Base-by-base conservation (phyloP, 2,329 filamentous ascomycete genomes). In the Fusarium continuum region DNA sequence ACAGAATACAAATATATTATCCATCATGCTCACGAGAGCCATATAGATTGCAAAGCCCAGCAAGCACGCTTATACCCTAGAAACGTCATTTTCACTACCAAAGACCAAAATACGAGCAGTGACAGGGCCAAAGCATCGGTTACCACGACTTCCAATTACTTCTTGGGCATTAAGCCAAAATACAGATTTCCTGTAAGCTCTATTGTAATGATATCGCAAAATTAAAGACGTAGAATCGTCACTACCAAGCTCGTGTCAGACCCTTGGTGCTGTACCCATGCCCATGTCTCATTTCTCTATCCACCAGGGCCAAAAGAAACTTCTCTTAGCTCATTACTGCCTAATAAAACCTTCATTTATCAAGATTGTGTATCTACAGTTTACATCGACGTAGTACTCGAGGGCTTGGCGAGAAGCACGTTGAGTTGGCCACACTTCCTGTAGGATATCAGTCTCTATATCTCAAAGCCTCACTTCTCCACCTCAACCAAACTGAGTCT, bases 231-330 rank as follows among this genome's bases (percentile, higher is more conserved):
- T 8, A 36, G 13, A 22, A n/a, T 35, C 29, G 11, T 19, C 26
- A 29, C 55, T 44, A 17, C n/a, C 3, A 14, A 32, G 22, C 48
- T 35, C 41, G 57, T 61, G 39, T 34, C 19, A 31, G 19, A 55
- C 39, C 57, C 57, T 41, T 61, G 57, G 44, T 38, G 34, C 55
- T 20, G 43, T 28, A 41, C n/a, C 43, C 47, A 36, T 61, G 35
- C 17, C 23, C n/a, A 55, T 53, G 31, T 17, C 17, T 35, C 16
- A 25, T 6, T n/a, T 25, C 20, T 35, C 17, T 32, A 31, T 53
- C 13, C 17, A 38, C 32, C 26, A 48, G 14, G 49, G 14, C 17
- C 14, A 5, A 22, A 34, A 25, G 34, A 53, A 40, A 28, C 32
- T 25, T 44, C 25, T 10, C 36, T 43, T 17, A 26, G 38, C 31